Evolutionary conservation across 305 asterid genomes (phyloP), one percentile per base, ranked within the genome.

Genomic region (Petunia hybrid): DNA sequence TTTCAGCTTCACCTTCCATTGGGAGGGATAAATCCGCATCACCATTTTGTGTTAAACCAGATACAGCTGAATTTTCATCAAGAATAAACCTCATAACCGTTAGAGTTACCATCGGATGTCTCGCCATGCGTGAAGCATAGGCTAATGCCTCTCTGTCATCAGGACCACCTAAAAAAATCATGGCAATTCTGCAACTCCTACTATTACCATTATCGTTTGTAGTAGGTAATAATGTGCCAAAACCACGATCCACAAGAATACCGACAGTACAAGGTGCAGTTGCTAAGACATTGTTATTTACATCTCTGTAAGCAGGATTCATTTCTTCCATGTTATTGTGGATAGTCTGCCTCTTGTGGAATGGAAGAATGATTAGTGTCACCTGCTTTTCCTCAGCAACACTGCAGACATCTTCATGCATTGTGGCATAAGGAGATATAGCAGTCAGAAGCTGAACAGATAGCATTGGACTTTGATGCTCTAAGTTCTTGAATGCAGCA

Each of bases 101-200:
- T 42, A 85, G 66, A 48, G 22, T 45, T 10, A 78, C 87, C 61
- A 10, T 77, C 0, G 83, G 66, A 39, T 82, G 81, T 2, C 77
- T 78, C 1, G 77, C 76, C 81, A 82, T 82, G 36, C 85, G 78
- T 22, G 4, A 51, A 4, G 84, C 83, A 39, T 64, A 85, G 39
- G 82, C 8, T 22, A 85, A 41, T 4, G 84, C 87, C 83, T 85
- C 87, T 8, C 85, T 62, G 48, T 85, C 87, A 59, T 85, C 87
- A 7, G 69, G 22, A 1, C 87, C 87, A 1, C 87, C 85, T n/a
- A 85, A 51, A 60, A 78, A 85, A 14, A 85, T 42, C 83, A 85
- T 76, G 1, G 83, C 53, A 2, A 79, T 68, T 7, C 42, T 78
- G 62, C 62, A 73, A 73, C 13, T 48, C 45, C 78, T 10, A 35